These are phyloP conservation scores for Monosporozyma solicola DNA, from an alignment of 805 yeast genomes.

Conservation along the genomic window DNA sequence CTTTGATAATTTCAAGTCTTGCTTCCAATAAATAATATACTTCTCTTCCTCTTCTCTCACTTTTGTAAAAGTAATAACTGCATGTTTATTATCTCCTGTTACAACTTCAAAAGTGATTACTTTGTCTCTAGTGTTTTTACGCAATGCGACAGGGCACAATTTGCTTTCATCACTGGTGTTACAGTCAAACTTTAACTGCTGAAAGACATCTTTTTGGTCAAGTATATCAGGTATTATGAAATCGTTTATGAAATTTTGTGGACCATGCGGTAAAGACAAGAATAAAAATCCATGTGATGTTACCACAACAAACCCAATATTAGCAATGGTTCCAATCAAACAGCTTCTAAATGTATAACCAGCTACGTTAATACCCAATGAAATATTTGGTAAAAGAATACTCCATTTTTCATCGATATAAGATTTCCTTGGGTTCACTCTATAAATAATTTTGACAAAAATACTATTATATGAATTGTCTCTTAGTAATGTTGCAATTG, in stretches of 20 bases:
- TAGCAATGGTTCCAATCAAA: constrained; percentile 10
- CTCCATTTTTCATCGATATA: constrained; percentile 3
- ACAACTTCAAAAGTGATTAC: constrained; percentile 1
- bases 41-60: constrained; percentile 6
- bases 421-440: not conserved
- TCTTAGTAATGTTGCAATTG: constrained; percentile 9
- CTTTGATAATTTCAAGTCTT: not conserved
- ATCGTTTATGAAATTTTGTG: constrained; percentile 12
- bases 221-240: constrained; percentile 3
- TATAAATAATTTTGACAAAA: constrained; percentile 8
- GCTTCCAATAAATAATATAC: constrained; percentile 5
- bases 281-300: constrained; percentile 7
- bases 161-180: not conserved
- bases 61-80: constrained; percentile 1
- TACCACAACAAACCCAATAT: constrained; percentile 18
- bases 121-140: not conserved
- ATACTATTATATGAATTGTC: not conserved
- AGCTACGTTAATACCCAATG: not conserved
- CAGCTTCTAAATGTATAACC: not conserved
- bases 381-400: constrained; percentile 1
- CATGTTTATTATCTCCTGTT: not conserved
- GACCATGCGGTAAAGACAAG: constrained; percentile 11
- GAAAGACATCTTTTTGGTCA: constrained; percentile 2
- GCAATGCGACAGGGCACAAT: not conserved
- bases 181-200: not conserved